A percentile compares a stretch with the other conserved stretches of the same genome.
Evolutionary conservation across 2,329 filamentous ascomycete species (phyloP).

Genomic region (Camillea tinctor): DNA sequence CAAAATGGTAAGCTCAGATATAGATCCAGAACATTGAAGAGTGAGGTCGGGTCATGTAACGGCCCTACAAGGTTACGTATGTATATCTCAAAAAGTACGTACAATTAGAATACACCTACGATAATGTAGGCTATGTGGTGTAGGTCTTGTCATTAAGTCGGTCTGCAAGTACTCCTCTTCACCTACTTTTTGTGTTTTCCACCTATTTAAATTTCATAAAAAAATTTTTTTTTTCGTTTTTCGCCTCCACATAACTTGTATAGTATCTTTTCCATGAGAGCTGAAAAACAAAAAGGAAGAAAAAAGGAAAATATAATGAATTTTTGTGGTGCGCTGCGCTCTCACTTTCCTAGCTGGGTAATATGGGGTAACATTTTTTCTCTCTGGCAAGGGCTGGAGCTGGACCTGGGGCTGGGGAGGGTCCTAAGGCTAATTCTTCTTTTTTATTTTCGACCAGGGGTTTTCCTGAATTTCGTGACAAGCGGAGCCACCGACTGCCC

Average conservation of each 20-base stretch:
- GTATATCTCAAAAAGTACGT: too few relatives aligned
- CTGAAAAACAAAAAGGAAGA: background rate
- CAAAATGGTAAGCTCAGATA: conserved; percentile 8
- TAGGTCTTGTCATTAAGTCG: too few relatives aligned
- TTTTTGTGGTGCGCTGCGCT: background rate
- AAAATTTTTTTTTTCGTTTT: too few relatives aligned
- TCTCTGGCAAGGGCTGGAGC: background rate
- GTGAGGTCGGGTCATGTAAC: background rate
- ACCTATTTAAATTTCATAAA: background rate
- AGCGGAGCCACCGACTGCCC: conserved; percentile 9
- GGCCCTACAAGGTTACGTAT: background rate
- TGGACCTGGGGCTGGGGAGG: background rate
- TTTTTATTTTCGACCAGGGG: too few relatives aligned
- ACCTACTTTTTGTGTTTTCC: background rate
- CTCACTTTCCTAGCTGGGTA: background rate
- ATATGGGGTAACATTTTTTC: background rate
- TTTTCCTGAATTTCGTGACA: background rate
- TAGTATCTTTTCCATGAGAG: background rate
- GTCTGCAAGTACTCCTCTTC: too few relatives aligned
- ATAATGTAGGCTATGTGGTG: too few relatives aligned
- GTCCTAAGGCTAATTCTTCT: background rate
- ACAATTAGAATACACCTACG: too few relatives aligned
- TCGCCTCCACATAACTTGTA: too few relatives aligned
- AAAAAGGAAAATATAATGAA: background rate
- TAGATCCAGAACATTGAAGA: conserved; percentile 5